These are phyloP conservation scores for Syncephalastrum contaminatum DNA, from an alignment of 371 early-diverging fungal species.

Conservation along the genomic window DNA sequence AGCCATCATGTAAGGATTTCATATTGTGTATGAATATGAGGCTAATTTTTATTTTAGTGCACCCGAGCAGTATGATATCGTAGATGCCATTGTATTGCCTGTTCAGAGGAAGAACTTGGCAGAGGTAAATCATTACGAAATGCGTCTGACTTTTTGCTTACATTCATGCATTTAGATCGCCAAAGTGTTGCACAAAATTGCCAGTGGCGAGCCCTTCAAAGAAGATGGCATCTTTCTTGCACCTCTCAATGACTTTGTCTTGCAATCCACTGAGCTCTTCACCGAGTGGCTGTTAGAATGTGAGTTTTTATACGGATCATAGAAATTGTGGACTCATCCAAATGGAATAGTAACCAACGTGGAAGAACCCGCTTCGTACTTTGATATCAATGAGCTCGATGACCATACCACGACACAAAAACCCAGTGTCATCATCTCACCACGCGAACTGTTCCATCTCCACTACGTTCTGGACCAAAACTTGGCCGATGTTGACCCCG, in stretches of 20 bases:
- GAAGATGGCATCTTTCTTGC: slow-evolving; percentile 73
- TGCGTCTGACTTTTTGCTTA: not conserved
- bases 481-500: slow-evolving; percentile 58
- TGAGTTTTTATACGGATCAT: slow-evolving; percentile 22
- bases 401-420: slow-evolving; percentile 85
- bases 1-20: slow-evolving; percentile 82
- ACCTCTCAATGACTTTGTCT: slow-evolving; percentile 81
- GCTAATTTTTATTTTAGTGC: slow-evolving; percentile 55
- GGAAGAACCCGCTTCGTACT: slow-evolving; percentile 83
- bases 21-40: not conserved
- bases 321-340: not conserved
- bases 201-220: slow-evolving; percentile 73
- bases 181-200: slow-evolving; percentile 91
- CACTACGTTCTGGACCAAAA: slow-evolving; percentile 81
- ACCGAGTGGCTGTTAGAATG: slow-evolving; percentile 72
- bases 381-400: slow-evolving; percentile 86
- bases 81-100: slow-evolving; percentile 80
- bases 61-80: slow-evolving; percentile 95
- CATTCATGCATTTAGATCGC: slow-evolving; percentile 54
- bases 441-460: slow-evolving; percentile 85
- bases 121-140: slow-evolving; percentile 48
- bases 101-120: slow-evolving; percentile 94
- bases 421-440: slow-evolving; percentile 86
- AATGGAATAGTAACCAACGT: slow-evolving; percentile 69
- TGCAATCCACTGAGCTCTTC: slow-evolving; percentile 72